Conservation (phyloP, 805 yeast species). For the Wickerhamiella shivajii region DNA sequence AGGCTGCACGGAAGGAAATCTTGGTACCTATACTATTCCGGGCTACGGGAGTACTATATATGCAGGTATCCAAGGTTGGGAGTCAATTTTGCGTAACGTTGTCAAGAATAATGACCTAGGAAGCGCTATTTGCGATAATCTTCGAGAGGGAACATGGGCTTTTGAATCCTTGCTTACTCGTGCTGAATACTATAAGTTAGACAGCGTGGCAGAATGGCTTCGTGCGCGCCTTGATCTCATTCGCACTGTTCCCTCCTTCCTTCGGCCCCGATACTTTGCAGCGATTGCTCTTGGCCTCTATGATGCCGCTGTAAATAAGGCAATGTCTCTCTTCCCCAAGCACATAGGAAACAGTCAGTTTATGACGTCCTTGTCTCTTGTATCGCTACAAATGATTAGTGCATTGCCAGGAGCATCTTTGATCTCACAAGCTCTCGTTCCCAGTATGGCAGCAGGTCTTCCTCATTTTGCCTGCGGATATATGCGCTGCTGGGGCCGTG, state of each 20-base stretch:
- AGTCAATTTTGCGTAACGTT: conserved; percentile 45
- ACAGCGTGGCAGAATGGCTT: conserved; percentile 59
- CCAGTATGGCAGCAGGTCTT: conserved; percentile 87
- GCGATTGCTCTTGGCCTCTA: conserved; percentile 70
- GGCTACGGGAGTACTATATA: conserved; percentile 57
- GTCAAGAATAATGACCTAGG: conserved; percentile 63
- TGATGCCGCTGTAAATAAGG: conserved; percentile 61
- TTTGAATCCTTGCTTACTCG: conserved; percentile 58
- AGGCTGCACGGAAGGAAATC: conserved; percentile 56
- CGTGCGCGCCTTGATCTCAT: conserved; percentile 46
- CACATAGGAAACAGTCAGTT: conserved; percentile 54
- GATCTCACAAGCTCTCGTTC: conserved; percentile 41
- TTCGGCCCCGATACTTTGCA: conserved; percentile 79
- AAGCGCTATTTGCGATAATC: conserved; percentile 67
- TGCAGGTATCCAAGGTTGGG: conserved; percentile 93
- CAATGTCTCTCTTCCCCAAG: conserved; percentile 41
- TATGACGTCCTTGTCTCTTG: conserved; percentile 62
- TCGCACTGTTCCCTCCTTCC: conserved; percentile 54
- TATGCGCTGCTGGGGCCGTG: conserved; percentile 98
- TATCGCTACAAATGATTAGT: conserved; percentile 81
- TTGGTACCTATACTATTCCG: conserved; percentile 67
- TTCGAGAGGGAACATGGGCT: conserved; percentile 82
- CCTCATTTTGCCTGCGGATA: conserved; percentile 86
- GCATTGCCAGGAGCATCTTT: conserved; percentile 58
- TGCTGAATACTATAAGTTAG: conserved; percentile 34